Percentiles rank a stretch among this genome's conserved stretches.
Evolutionary conservation across 2,329 filamentous ascomycete genomes (phyloP).

Genomic region (Pyrenophora graminea): DNA sequence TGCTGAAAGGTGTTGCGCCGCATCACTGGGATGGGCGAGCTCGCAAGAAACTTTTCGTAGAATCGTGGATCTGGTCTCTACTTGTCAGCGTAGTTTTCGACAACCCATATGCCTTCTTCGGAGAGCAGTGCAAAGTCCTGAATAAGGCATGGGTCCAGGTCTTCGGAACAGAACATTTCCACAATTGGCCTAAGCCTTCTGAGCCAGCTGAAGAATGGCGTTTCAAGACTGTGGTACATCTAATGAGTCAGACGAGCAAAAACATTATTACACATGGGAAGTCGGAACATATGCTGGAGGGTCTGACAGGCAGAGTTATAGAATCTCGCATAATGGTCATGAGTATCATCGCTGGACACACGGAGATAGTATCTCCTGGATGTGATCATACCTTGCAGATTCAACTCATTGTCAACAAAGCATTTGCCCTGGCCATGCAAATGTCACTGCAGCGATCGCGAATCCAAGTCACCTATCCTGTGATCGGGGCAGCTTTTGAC

Average conservation of each 20-base stretch:
- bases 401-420: constrained; percentile 16
- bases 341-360: not conserved
- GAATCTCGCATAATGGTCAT: too few species aligned
- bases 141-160: not conserved
- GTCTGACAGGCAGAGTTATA: too few species aligned
- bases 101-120: not conserved
- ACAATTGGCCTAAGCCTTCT: not conserved
- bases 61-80: constrained; percentile 23
- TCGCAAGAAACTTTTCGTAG: constrained; percentile 18
- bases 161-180: rapidly evolving
- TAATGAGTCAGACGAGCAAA: too few species aligned
- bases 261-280: too few species aligned
- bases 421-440: constrained; percentile 16
- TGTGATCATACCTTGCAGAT: not conserved
- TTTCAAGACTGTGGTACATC: not conserved
- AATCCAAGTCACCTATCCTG: constrained; percentile 24
- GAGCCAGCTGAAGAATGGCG: not conserved
- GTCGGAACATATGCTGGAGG: too few species aligned
- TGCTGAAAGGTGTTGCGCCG: not conserved
- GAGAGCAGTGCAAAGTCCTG: not conserved
- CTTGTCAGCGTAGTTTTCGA: constrained; percentile 5
- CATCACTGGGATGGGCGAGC: constrained; percentile 11
- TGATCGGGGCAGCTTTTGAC: constrained; percentile 3
- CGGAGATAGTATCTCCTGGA: not conserved
- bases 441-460: constrained; percentile 24